Conservation (phyloP, 1,284 basidiomycete genomes). For the Cutaneotrichosporon sp. region DNA sequence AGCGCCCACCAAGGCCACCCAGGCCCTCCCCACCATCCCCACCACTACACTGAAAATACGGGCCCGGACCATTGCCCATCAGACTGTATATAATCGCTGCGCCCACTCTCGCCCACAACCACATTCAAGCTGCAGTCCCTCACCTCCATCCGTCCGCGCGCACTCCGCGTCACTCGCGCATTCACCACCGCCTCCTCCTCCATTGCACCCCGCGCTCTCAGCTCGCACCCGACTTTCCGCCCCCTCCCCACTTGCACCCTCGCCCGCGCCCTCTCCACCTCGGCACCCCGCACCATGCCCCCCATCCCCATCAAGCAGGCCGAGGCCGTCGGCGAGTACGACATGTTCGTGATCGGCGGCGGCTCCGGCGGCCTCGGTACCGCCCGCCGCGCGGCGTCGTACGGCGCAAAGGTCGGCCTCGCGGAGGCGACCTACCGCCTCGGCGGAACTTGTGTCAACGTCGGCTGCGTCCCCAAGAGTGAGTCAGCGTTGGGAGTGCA, state of each 20-base stretch:
- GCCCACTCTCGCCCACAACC: background rate
- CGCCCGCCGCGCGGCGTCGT: slow-evolving; percentile 74
- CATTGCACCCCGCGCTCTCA: slow-evolving; percentile 10
- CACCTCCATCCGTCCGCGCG: slow-evolving; percentile 1
- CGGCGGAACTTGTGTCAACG: slow-evolving; percentile 94
- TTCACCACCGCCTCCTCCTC: background rate
- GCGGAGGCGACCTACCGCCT: slow-evolving; percentile 76
- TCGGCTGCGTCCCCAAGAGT: slow-evolving; percentile 49
- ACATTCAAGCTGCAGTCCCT: slow-evolving; percentile 12
- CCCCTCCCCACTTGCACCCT: background rate
- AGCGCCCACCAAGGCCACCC: too few relatives aligned
- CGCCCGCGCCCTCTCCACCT: slow-evolving; percentile 28
- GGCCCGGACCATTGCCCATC: too few relatives aligned
- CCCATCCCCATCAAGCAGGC: slow-evolving; percentile 46
- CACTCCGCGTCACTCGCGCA: slow-evolving; percentile 1
- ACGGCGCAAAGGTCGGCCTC: slow-evolving; percentile 91
- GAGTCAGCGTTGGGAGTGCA: slow-evolving; percentile 10
- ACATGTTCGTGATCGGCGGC: slow-evolving; percentile 53
- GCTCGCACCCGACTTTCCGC: background rate
- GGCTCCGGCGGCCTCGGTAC: slow-evolving; percentile 54
- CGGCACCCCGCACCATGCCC: slow-evolving; percentile 43
- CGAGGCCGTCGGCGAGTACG: slow-evolving; percentile 46
- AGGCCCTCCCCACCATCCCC: too few relatives aligned
- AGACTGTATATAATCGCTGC: background rate
- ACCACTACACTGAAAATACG: too few relatives aligned